phyloP scores from a whole-genome alignment of 306 rosid genomes.

The Quercus robur region DNA sequence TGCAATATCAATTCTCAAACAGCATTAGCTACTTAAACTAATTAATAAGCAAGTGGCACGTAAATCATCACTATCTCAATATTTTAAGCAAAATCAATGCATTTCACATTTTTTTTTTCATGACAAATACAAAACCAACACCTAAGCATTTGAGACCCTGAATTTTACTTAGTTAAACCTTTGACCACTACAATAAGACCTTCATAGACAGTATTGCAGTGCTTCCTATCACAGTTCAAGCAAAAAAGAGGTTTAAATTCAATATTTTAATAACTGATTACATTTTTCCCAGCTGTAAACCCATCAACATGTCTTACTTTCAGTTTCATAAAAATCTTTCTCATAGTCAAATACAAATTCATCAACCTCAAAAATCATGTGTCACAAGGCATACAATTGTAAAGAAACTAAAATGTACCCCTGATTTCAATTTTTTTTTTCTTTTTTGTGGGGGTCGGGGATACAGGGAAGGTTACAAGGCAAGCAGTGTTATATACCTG shows the following conservation, averaged over 20 bases:
- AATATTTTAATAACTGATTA: neutral
- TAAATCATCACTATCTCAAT: neutral
- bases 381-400: neutral
- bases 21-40: neutral
- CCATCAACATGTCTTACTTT: neutral
- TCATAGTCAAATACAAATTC: neutral
- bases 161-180: neutral
- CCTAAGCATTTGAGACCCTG: neutral
- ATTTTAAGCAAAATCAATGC: neutral
- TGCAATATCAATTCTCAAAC: neutral
- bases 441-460: too few relatives aligned
- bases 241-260: neutral
- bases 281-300: neutral
- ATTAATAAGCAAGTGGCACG: neutral
- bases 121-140: neutral
- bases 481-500: constrained; percentile 50
- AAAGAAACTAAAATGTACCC: neutral
- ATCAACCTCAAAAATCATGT: neutral
- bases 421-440: neutral
- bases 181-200: neutral
- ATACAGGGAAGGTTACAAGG: neutral
- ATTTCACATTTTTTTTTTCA: neutral
- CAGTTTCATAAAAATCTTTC: neutral
- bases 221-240: neutral
- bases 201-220: neutral